Percentiles rank a stretch among this genome's conserved stretches.
These are phyloP conservation scores for Cutaneotrichosporon sp. DNA, from an alignment of 1,284 basidiomycete genomes.

Conservation along the genomic window DNA sequence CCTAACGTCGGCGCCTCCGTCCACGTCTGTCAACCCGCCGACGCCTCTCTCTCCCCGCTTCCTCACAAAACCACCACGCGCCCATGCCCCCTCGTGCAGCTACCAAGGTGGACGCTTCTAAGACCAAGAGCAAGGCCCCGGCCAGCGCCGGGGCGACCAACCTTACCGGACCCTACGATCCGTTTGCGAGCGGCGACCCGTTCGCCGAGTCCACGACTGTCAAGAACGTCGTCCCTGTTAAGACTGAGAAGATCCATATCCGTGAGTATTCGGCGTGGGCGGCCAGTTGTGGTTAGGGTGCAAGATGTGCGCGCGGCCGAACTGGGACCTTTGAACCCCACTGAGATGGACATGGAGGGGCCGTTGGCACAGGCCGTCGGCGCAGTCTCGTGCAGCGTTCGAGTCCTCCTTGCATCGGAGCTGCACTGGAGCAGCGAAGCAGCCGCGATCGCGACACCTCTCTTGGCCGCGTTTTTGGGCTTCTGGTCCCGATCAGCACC, in stretches of 20 bases:
- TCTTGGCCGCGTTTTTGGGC: too few relatives aligned
- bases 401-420: too few relatives aligned
- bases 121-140: conserved; percentile 39
- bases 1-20: too few relatives aligned
- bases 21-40: too few relatives aligned
- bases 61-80: neutral
- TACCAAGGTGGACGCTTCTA: conserved; percentile 49
- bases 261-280: conserved; percentile 50
- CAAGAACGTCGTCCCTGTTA: conserved; percentile 48
- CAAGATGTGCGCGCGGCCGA: too few relatives aligned
- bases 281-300: too few relatives aligned
- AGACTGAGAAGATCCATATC: conserved; percentile 82
- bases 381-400: too few relatives aligned
- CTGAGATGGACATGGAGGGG: too few relatives aligned
- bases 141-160: conserved; percentile 52
- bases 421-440: too few relatives aligned
- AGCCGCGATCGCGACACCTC: too few relatives aligned
- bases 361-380: too few relatives aligned
- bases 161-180: conserved; percentile 60
- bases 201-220: conserved; percentile 52
- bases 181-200: conserved; percentile 74
- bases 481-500: neutral
- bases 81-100: conserved; percentile 10
- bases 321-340: too few relatives aligned
- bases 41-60: neutral